Evolutionary conservation across 2,329 filamentous ascomycete genomes (phyloP), one percentile per base, ranked within the genome.

Genomic region (Chrysosporium queenslandicum): DNA sequence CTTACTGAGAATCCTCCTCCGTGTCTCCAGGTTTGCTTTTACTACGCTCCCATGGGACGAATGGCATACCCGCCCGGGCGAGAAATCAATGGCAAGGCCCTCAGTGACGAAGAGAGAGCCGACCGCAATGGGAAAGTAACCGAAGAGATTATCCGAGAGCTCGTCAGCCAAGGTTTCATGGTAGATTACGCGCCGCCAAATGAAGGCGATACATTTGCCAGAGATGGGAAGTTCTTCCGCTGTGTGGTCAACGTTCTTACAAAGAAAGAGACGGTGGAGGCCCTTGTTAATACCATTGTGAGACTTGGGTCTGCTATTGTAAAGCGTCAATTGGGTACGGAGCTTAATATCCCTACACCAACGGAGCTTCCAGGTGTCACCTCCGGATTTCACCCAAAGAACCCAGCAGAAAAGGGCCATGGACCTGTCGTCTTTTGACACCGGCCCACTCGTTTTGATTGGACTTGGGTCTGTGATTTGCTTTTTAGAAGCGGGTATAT

Each of bases 21-120:
- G 0, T 97, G 91, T 69, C 72, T 95, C 65, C 92, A 97, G 71
- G 86, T 97, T 20, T 96, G 91, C 73, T 97, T 97, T 68, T 95
- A 95, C 67, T 89, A 86, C 62, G 81, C 83, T 0, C 80, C 80
- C 0, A 73, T 73, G 1, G 79, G 82, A 2, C 61, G 67, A 53
- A 57, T 85, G 52, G 63, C 67, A 1, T 66, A 68, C 53, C 60
- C 62, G 14, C 59, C 61, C 3, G 64, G 60, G 8, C 46, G 53
- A 16, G 45, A 62, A 21, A 64, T 64, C 8, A 61, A 61, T 1
- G 62, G 56, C 16, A 52, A 53, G n/a, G 27, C 32, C 25, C 39
- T 57, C 7, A 49, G 63, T 11, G 71, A 74, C 47, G 52, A 59
- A 54, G 53, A 70, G 58, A 55, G 67, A 59, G 58, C 65, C 57